Percentiles rank a stretch among this genome's conserved stretches.
phyloP scores from a whole-genome alignment of 768 basidiomycete species.

The Cystobasidium tubakii region DNA sequence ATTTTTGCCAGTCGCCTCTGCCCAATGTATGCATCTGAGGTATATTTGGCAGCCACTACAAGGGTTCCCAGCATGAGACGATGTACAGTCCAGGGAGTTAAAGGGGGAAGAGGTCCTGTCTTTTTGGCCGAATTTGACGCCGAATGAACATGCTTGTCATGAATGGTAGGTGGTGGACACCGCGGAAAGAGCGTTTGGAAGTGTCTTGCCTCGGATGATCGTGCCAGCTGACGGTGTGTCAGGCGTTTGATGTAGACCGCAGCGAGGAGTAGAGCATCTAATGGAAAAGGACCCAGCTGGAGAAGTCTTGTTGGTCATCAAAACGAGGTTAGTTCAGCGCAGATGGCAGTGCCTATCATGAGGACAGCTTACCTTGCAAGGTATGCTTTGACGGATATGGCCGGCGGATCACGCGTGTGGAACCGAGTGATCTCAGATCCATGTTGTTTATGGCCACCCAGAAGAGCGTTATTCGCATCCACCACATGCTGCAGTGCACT shows the following conservation, averaged over 20 bases:
- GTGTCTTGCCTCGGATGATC: neutral
- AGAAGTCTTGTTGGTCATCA: slow-evolving; percentile 26
- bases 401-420: slow-evolving; percentile 18
- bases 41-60: slow-evolving; percentile 39
- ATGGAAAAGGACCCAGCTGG: slow-evolving; percentile 40
- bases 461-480: neutral
- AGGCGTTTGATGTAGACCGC: slow-evolving; percentile 43
- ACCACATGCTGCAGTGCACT: neutral
- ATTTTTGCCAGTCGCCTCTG: slow-evolving; percentile 41
- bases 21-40: slow-evolving; percentile 37
- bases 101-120: slow-evolving; percentile 14
- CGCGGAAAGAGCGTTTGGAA: neutral
- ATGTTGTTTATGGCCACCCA: slow-evolving; percentile 25
- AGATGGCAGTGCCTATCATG: neutral
- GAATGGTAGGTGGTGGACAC: neutral
- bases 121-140: neutral
- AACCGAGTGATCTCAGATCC: slow-evolving; percentile 20
- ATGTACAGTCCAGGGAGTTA: slow-evolving; percentile 42
- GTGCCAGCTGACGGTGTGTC: slow-evolving; percentile 35
- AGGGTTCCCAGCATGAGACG: slow-evolving; percentile 40
- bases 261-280: slow-evolving; percentile 42
- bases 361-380: slow-evolving; percentile 11
- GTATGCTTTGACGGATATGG: slow-evolving; percentile 6
- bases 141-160: neutral
- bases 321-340: neutral